These are phyloP conservation scores for Bolboschoenoplectus hybrid DNA, from an alignment of 202 grass and related monocot species.

Conservation along the genomic window DNA sequence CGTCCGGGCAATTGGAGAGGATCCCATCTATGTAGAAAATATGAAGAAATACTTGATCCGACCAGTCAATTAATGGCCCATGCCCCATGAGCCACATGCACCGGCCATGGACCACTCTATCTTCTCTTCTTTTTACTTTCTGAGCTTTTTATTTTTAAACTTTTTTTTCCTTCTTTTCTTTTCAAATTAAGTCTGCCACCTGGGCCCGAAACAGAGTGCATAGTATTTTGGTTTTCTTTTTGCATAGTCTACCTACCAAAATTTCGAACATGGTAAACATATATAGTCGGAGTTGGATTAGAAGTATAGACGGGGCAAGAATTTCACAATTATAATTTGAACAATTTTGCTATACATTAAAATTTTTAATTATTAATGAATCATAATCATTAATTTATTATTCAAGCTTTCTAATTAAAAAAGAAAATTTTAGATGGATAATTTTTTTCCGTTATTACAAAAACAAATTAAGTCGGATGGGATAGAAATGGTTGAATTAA, in stretches of 20 bases:
- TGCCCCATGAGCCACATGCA: neutral
- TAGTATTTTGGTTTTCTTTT: neutral
- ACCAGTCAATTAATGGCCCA: neutral
- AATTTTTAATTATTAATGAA: too few species aligned
- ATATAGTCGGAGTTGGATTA: too few species aligned
- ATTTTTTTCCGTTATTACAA: too few species aligned
- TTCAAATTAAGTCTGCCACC: neutral
- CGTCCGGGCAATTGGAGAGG: neutral
- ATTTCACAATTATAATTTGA: too few species aligned
- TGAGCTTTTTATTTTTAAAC: neutral
- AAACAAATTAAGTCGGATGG: too few species aligned
- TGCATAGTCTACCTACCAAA: too few species aligned
- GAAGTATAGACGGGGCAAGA: too few species aligned
- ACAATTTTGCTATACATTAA: too few species aligned
- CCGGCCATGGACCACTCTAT: constrained; percentile 8
- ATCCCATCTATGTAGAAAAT: neutral
- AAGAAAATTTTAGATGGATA: neutral
- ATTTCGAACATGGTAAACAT: too few species aligned
- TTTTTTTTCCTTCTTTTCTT: neutral
- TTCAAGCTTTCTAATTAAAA: neutral
- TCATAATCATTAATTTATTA: too few species aligned
- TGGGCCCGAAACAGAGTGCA: neutral
- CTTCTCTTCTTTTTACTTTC: neutral
- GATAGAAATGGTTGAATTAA: too few species aligned
- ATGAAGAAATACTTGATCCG: neutral